Conservation (phyloP, 257 asterid species). For the Ehretia macrophylla region DNA sequence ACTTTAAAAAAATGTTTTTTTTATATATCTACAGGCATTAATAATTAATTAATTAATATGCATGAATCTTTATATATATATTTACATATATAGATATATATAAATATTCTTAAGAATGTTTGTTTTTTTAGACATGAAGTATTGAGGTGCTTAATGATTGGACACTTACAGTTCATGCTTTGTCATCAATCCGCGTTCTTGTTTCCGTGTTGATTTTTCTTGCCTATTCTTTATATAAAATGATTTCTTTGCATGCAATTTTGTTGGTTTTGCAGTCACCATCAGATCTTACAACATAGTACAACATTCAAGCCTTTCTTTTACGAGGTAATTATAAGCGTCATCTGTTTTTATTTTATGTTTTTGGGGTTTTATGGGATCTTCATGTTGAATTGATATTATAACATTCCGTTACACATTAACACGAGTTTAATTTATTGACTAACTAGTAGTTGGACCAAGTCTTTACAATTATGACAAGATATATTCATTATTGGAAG, state of each 20-base stretch:
- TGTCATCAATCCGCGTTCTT: constrained; percentile 75
- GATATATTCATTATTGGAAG: no score
- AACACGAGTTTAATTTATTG: no score
- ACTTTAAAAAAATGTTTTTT: background rate
- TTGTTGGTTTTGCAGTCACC: constrained; percentile 30
- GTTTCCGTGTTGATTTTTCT: constrained; percentile 21
- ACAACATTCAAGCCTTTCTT: constrained; percentile 23
- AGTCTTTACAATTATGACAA: no score
- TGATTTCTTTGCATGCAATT: background rate
- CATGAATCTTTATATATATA: background rate
- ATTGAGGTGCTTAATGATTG: constrained; percentile 16
- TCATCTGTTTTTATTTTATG: background rate
- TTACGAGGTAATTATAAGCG: background rate
- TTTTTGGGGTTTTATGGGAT: background rate
- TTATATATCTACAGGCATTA: no score
- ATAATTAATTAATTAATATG: background rate
- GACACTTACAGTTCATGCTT: constrained; percentile 41
- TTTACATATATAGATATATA: background rate
- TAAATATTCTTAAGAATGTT: constrained; percentile 15
- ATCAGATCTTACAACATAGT: constrained; percentile 43
- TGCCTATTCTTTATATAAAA: constrained; percentile 7
- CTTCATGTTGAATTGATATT: background rate
- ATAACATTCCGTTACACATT: background rate
- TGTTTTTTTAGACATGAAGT: constrained; percentile 4
- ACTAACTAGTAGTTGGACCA: no score